Conservation (phyloP, 2,329 filamentous ascomycete genomes). For the Fusarium verticillioides region DNA sequence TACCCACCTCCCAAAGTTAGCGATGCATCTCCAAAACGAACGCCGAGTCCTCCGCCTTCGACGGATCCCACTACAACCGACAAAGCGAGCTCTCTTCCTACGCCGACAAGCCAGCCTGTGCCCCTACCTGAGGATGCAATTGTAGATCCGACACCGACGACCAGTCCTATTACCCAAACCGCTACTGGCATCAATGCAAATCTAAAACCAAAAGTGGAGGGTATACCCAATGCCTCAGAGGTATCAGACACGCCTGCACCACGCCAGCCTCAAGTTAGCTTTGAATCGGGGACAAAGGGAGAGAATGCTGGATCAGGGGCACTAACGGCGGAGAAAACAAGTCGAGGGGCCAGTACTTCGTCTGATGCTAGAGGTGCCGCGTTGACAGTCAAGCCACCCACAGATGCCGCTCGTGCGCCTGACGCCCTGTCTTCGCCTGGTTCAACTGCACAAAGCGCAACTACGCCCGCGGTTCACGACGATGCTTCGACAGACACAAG, state of each 20-base stretch:
- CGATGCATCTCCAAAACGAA: slow-evolving; percentile 19
- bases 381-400: slow-evolving; percentile 49
- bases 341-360: slow-evolving; percentile 4
- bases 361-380: slow-evolving; percentile 1
- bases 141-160: slow-evolving; percentile 25
- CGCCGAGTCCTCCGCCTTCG: slow-evolving; percentile 18
- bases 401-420: slow-evolving; percentile 51
- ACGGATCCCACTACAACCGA: slow-evolving; percentile 15
- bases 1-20: slow-evolving; percentile 16
- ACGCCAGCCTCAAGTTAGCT: slow-evolving; percentile 46
- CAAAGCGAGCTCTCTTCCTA: neutral
- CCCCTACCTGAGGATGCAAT: slow-evolving; percentile 8
- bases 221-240: neutral
- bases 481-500: slow-evolving; percentile 79
- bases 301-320: slow-evolving; percentile 10
- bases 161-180: slow-evolving; percentile 15
- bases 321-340: slow-evolving; percentile 4
- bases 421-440: slow-evolving; percentile 65
- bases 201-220: neutral
- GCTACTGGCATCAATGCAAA: slow-evolving; percentile 1
- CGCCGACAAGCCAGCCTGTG: neutral
- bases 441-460: slow-evolving; percentile 78
- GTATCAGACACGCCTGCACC: slow-evolving; percentile 3
- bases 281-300: slow-evolving; percentile 49
- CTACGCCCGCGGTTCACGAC: slow-evolving; percentile 75